Percentiles rank a stretch among this genome's conserved stretches.
These are phyloP conservation scores for Skeletonema marinoi DNA, from an alignment of 108 stramenopile genomes.

Conservation along the genomic window DNA sequence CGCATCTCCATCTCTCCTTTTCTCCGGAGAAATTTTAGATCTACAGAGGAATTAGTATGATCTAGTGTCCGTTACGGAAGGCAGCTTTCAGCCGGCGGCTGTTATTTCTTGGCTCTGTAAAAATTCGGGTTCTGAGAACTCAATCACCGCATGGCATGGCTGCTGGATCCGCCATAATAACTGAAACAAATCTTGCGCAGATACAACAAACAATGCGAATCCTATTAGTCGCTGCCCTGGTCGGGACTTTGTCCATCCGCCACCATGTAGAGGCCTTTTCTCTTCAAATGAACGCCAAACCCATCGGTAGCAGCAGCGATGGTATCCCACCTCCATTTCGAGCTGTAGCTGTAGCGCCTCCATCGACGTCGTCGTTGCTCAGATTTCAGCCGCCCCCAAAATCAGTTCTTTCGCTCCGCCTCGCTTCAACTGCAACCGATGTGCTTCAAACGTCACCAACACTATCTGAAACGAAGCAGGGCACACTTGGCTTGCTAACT, in stretches of 20 bases:
- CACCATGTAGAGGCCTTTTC: conserved; percentile 19
- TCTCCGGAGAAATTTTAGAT: too few species aligned
- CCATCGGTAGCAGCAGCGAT: neutral
- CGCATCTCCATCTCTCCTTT: too few species aligned
- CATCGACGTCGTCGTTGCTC: neutral
- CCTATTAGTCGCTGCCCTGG: neutral
- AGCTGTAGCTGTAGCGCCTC: conserved; percentile 4
- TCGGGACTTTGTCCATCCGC: neutral
- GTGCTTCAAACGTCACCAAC: neutral
- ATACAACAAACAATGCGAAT: neutral
- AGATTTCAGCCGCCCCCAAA: conserved; percentile 22
- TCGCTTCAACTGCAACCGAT: conserved; percentile 22
- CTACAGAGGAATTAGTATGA: too few species aligned
- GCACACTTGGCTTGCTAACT: conserved; percentile 72
- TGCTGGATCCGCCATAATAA: too few species aligned
- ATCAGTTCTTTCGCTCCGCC: conserved; percentile 32
- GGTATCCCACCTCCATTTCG: conserved; percentile 7
- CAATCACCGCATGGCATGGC: too few species aligned
- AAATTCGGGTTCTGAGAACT: too few species aligned
- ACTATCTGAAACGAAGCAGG: conserved; percentile 16
- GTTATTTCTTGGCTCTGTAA: too few species aligned
- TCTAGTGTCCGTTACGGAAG: too few species aligned
- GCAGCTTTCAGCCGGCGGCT: too few species aligned
- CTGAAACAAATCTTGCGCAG: neutral
- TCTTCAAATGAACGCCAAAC: conserved; percentile 10